These are phyloP conservation scores for Suhomyces yuchorum DNA, from an alignment of 1,139 yeast genomes.

Conservation along the genomic window DNA sequence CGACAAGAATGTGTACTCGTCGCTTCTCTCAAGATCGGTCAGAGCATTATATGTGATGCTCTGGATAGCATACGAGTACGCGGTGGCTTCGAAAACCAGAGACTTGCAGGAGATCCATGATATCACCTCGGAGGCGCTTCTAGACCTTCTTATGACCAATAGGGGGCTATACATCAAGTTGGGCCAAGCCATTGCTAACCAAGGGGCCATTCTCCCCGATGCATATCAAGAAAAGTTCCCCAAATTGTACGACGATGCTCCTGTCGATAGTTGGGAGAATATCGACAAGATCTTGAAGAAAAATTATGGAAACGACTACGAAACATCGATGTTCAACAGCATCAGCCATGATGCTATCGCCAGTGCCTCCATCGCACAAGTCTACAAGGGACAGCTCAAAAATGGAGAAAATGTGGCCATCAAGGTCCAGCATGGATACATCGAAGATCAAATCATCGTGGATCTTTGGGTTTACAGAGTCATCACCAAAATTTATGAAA, in stretches of 20 bases:
- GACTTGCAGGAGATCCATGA: constrained; percentile 57
- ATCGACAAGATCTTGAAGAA: constrained; percentile 48
- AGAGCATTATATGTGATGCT: constrained; percentile 52
- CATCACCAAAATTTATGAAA: constrained; percentile 56
- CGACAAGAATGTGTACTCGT: constrained; percentile 49
- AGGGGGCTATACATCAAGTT: constrained; percentile 75
- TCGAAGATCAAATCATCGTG: constrained; percentile 55
- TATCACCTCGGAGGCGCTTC: constrained; percentile 56
- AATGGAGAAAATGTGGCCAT: constrained; percentile 64
- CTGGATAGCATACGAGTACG: constrained; percentile 62
- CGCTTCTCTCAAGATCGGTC: constrained; percentile 53
- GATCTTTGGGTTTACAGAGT: constrained; percentile 61
- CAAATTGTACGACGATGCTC: constrained; percentile 69
- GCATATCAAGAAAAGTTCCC: constrained; percentile 59
- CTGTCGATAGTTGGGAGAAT: constrained; percentile 61
- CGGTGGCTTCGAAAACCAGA: constrained; percentile 46
- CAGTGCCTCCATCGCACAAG: constrained; percentile 76
- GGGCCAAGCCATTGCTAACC: constrained; percentile 77
- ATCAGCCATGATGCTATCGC: constrained; percentile 62
- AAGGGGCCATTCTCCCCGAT: constrained; percentile 65
- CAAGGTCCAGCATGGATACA: constrained; percentile 67
- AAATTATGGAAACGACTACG: constrained; percentile 51
- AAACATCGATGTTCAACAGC: constrained; percentile 43
- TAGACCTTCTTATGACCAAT: constrained; percentile 54
- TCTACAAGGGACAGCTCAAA: constrained; percentile 56